phyloP scores from a whole-genome alignment of 1,284 basidiomycete genomes.

The Vanrija humicola region DNA sequence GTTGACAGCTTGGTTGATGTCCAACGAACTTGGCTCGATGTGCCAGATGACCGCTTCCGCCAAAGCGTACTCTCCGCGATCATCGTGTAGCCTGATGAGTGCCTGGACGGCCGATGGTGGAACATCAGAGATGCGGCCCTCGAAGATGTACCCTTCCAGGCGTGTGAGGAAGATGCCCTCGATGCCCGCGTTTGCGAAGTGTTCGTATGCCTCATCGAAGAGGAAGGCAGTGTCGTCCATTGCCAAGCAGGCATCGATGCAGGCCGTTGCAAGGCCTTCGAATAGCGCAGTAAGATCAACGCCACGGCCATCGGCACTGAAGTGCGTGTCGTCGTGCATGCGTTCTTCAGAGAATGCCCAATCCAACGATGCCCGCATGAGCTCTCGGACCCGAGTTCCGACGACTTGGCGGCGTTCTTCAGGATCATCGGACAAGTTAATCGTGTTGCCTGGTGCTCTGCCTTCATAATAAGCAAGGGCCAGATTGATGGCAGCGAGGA shows the following conservation, averaged over 20 bases:
- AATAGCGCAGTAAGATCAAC: slow-evolving; percentile 89
- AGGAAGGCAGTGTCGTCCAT: slow-evolving; percentile 78
- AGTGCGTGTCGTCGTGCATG: slow-evolving; percentile 82
- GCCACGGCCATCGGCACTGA: slow-evolving; percentile 75
- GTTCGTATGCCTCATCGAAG: slow-evolving; percentile 88
- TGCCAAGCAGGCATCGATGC: slow-evolving; percentile 75
- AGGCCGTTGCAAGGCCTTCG: slow-evolving; percentile 77
- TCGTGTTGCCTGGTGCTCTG: slow-evolving; percentile 75
- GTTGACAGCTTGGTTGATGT: slow-evolving; percentile 86
- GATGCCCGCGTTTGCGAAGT: slow-evolving; percentile 81
- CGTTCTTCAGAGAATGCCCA: slow-evolving; percentile 95
- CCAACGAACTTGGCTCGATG: slow-evolving; percentile 83
- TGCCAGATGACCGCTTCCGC: slow-evolving; percentile 94
- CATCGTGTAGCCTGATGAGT: slow-evolving; percentile 73
- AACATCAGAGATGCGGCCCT: slow-evolving; percentile 65
- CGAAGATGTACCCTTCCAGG: slow-evolving; percentile 79
- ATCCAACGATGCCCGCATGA: slow-evolving; percentile 80
- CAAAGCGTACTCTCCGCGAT: slow-evolving; percentile 64
- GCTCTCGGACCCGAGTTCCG: slow-evolving; percentile 69
- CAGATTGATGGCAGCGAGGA: slow-evolving; percentile 83
- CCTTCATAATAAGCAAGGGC: slow-evolving; percentile 80
- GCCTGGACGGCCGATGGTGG: slow-evolving; percentile 85
- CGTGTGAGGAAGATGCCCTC: slow-evolving; percentile 79
- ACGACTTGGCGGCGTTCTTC: slow-evolving; percentile 62
- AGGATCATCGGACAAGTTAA: slow-evolving; percentile 72